phyloP scores from a whole-genome alignment of 441 rosid species.

The Populus hybrid region DNA sequence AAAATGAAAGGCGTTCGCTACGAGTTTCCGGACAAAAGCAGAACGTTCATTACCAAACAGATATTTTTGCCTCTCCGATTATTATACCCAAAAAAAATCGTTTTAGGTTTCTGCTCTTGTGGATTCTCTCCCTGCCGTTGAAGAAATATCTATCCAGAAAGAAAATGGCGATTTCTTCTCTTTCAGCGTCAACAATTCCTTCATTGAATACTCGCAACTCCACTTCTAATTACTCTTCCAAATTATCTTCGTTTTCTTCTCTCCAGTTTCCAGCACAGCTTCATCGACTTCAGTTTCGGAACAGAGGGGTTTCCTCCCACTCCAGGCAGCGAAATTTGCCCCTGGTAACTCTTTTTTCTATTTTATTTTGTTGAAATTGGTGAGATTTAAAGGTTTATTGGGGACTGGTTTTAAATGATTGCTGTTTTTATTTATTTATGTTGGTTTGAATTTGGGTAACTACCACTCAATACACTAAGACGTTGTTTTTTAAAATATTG shows the following conservation, averaged over 20 bases:
- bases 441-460: neutral
- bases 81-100: neutral
- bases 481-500: no score
- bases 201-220: slow-evolving; percentile 27
- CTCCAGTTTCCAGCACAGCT: slow-evolving; percentile 37
- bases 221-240: slow-evolving; percentile 13
- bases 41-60: neutral
- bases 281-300: slow-evolving; percentile 35
- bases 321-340: slow-evolving; percentile 41
- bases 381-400: neutral
- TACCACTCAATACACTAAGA: neutral
- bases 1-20: neutral
- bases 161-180: slow-evolving; percentile 50
- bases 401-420: neutral
- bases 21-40: neutral
- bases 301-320: slow-evolving; percentile 26
- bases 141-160: neutral
- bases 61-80: neutral
- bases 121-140: neutral
- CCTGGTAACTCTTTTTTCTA: slow-evolving; percentile 25
- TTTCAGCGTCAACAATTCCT: slow-evolving; percentile 43
- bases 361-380: neutral
- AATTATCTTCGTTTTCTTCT: slow-evolving; percentile 36
- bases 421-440: neutral
- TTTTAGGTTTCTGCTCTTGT: neutral